Conservation (phyloP, 805 yeast genomes). For the Yamadazyma scolyti region DNA sequence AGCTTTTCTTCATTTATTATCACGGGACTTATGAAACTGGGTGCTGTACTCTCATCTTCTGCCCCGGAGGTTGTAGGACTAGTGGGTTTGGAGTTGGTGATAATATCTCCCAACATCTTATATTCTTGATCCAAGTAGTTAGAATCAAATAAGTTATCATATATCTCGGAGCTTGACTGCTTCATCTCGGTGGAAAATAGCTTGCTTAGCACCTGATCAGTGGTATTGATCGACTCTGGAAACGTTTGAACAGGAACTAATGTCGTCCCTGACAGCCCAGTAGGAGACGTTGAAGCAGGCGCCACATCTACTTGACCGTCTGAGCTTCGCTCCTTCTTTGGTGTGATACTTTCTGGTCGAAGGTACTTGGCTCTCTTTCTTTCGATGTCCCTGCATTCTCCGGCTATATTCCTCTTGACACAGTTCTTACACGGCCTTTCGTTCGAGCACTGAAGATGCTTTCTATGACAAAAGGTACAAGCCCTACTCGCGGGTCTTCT, state of each 20-base stretch:
- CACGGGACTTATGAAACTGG: conserved; percentile 7
- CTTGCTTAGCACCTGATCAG: conserved; percentile 23
- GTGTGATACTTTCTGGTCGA: no score
- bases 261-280: not conserved
- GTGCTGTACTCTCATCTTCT: conserved; percentile 1
- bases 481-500: conserved; percentile 67
- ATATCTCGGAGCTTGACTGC: conserved; percentile 8
- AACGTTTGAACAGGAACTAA: conserved; percentile 1
- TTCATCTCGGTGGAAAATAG: conserved; percentile 15
- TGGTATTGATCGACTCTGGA: conserved; percentile 20
- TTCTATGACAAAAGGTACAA: conserved; percentile 67
- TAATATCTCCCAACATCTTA: conserved; percentile 47
- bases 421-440: conserved; percentile 73
- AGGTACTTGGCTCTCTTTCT: conserved; percentile 48
- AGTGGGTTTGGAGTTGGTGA: conserved; percentile 37
- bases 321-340: no score
- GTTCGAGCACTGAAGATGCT: conserved; percentile 71
- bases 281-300: no score
- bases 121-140: conserved; percentile 50
- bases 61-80: conserved; percentile 22
- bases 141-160: conserved; percentile 29
- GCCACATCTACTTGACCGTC: no score
- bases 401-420: conserved; percentile 53
- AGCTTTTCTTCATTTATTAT: conserved; percentile 7
- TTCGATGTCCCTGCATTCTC: conserved; percentile 54